phyloP scores from a whole-genome alignment of 2,329 filamentous ascomycete species.

The Hypoxylon sp. region DNA sequence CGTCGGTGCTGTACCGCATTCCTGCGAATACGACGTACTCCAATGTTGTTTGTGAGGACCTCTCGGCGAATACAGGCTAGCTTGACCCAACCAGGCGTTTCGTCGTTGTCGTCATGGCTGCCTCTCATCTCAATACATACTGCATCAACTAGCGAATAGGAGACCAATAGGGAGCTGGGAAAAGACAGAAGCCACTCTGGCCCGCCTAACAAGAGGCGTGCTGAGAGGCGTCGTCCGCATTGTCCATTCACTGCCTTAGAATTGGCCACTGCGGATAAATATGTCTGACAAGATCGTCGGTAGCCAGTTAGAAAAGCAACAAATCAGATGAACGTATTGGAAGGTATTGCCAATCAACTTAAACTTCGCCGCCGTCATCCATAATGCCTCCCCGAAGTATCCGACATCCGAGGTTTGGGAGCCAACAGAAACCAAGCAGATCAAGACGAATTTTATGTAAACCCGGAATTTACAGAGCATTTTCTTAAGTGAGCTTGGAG shows the following conservation, averaged over 20 bases:
- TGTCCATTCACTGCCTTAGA: constrained; percentile 7
- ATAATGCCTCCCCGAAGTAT: constrained; percentile 25
- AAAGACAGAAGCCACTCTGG: constrained; percentile 12
- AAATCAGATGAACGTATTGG: constrained; percentile 19
- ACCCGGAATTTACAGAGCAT: constrained; percentile 25
- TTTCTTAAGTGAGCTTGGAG: constrained; percentile 28
- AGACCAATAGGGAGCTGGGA: constrained; percentile 24
- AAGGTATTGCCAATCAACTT: constrained; percentile 15
- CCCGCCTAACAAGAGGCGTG: constrained; percentile 27
- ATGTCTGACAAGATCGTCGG: constrained; percentile 48
- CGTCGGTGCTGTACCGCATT: constrained; percentile 33
- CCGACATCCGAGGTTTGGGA: constrained; percentile 38
- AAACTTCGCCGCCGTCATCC: constrained; percentile 17
- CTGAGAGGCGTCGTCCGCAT: constrained; percentile 14
- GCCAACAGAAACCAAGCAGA: constrained; percentile 15
- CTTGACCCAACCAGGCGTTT: constrained; percentile 29
- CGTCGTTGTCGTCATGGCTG: constrained; percentile 25
- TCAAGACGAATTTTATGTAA: constrained; percentile 7
- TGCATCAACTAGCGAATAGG: constrained; percentile 18
- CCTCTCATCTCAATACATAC: constrained; percentile 18
- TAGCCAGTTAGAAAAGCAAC: constrained; percentile 30
- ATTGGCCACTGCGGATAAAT: constrained; percentile 22
- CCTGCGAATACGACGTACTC: constrained; percentile 32
- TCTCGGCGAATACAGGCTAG: constrained; percentile 42
- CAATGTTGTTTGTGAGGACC: constrained; percentile 28